These are phyloP conservation scores for Acer negundo DNA, from an alignment of 345 rosid species.

Conservation along the genomic window DNA sequence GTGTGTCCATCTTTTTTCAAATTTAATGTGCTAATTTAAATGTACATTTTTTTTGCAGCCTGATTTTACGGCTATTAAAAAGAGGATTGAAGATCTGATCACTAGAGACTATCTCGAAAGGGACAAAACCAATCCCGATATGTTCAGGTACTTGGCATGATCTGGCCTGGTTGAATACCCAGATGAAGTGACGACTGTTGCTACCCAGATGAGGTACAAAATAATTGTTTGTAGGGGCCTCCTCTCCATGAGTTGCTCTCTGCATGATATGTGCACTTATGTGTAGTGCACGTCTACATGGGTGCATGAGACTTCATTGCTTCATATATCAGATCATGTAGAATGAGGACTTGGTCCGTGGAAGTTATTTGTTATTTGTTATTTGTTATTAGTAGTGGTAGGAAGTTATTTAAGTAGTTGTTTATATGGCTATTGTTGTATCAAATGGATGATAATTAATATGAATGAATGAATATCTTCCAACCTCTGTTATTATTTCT, in stretches of 20 bases:
- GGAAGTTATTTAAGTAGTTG: too few species aligned
- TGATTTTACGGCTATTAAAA: conserved; percentile 72
- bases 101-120: conserved; percentile 68
- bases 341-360: too few species aligned
- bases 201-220: conserved; percentile 14
- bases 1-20: background rate
- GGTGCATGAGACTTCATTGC: too few species aligned
- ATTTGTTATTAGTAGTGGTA: too few species aligned
- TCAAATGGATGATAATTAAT: too few species aligned
- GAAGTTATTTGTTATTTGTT: too few species aligned
- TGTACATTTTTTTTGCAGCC: conserved; percentile 53
- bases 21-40: background rate
- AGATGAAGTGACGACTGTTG: conserved; percentile 16
- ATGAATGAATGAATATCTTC: too few species aligned
- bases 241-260: background rate
- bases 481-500: too few species aligned
- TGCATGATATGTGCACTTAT: too few species aligned
- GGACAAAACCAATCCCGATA: conserved; percentile 56
- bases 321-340: too few species aligned
- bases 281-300: too few species aligned
- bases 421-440: too few species aligned
- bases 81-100: conserved; percentile 75
- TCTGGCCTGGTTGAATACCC: conserved; percentile 9
- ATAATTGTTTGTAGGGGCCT: background rate
- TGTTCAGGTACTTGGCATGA: conserved; percentile 64